phyloP scores from a whole-genome alignment of 495 filamentous ascomycete species.

The Neurospora sp. region DNA sequence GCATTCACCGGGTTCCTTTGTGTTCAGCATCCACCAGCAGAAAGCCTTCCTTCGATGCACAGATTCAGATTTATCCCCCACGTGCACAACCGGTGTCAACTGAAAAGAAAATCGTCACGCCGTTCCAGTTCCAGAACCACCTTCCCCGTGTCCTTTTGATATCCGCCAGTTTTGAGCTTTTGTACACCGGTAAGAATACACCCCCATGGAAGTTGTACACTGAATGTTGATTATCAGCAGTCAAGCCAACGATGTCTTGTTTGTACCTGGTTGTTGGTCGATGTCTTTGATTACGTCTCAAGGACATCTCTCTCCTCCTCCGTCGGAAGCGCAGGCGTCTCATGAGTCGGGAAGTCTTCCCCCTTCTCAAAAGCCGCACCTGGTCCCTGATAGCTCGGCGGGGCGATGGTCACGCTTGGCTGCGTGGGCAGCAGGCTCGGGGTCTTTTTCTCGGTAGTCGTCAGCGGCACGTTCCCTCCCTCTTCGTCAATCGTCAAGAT shows the following conservation, averaged over 20 bases:
- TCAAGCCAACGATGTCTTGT: background rate
- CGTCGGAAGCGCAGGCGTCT: constrained; percentile 27
- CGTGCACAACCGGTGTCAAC: background rate
- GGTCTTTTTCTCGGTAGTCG: constrained; percentile 1
- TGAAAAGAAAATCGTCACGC: background rate
- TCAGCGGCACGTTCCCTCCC: constrained; percentile 9
- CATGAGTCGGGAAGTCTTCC: constrained; percentile 24
- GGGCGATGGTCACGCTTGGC: constrained; percentile 9
- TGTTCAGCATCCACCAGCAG: background rate
- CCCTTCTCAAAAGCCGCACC: constrained; percentile 37
- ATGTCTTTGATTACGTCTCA: constrained; percentile 18
- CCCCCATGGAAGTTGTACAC: background rate
- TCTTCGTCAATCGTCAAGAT: constrained; percentile 14
- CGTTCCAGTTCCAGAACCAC: background rate
- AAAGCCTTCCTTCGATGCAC: background rate
- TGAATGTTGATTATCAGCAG: background rate
- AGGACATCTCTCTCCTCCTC: constrained; percentile 35
- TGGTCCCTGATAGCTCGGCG: constrained; percentile 38
- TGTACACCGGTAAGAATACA: background rate
- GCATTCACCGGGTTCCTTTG: background rate
- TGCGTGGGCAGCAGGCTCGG: constrained; percentile 1
- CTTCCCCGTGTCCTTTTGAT: background rate
- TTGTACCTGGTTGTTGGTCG: background rate
- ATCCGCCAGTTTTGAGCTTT: background rate
- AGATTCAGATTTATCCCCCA: background rate